Evolutionary conservation across 1,284 basidiomycete species (phyloP), one percentile per base, ranked within the genome.

Genomic region (Apiotrichum mycotoxinovorans): DNA sequence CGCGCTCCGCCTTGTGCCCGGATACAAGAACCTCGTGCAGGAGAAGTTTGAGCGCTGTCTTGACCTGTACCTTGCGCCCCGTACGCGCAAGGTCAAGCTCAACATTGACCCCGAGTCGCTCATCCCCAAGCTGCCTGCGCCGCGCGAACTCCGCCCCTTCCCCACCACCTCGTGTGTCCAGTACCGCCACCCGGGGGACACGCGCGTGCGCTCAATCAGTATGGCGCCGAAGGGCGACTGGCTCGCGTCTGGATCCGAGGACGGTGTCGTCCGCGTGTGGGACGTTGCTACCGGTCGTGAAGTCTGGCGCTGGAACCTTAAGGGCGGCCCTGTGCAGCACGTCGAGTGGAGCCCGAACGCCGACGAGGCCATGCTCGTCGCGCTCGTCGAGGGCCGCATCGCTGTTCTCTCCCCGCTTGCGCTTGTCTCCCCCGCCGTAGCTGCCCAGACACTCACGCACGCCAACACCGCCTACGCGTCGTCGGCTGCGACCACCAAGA

Each of bases 61-160:
- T 37, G 96, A 99, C 78, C 81, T 99, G 41, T 99, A 99, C 76
- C 85, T 99, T 47, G 96, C 96, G 8, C 96, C 96, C 38, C 85
- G 96, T 51, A 86, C 97, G 66, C 88, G 93, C 65, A 81, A 87
- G 58, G 85, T 83, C 64, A 92, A 89, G 75, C 84, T 97, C 47
- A 90, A 90, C 70, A 89, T 94, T 58, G 90, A 96, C 71, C 92
- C 96, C 0, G 86, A 88, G 65, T 88, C 87, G 57, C 82, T 99
- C 26, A 87, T 98, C 51, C 96, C 96, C 41, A 94, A 97, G 78
- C 81, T 99, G n/a, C 96, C 96, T 0, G 89, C 88, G 63, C 94
- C 95, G 18, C 88, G 81, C 69, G 95, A 91, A 70, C 80, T 99
- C 52, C 86, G 87, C 58, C 96, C 96, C 2, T 99, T 98, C 87